Percentiles rank a stretch among this genome's conserved stretches.
Conservation (phyloP, 139 green algal species). For the Klebsormidium nitens region DNA sequence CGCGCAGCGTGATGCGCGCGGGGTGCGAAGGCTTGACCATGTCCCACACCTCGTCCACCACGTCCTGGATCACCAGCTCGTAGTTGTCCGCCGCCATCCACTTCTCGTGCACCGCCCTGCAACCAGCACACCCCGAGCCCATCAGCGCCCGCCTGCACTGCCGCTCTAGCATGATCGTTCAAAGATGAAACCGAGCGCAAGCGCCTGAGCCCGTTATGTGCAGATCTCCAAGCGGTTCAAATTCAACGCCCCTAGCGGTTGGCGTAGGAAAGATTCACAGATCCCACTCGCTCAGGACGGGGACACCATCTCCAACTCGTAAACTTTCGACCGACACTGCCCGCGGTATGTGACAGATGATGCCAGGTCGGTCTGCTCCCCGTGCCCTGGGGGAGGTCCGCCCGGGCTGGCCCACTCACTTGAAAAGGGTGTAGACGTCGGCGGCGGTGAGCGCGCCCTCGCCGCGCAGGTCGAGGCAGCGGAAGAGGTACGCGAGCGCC, state of each 20-base stretch:
- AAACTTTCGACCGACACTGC: no score
- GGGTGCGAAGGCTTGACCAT: slow-evolving; percentile 41
- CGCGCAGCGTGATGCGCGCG: slow-evolving; percentile 35
- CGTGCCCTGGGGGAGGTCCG: no score
- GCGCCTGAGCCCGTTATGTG: background rate
- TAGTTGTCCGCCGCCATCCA: slow-evolving; percentile 44
- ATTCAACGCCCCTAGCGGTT: background rate
- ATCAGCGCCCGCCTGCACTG: background rate
- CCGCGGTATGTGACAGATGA: no score
- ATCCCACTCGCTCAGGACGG: no score
- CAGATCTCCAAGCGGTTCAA: background rate
- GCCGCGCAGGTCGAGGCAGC: slow-evolving; percentile 38
- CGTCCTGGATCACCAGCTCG: slow-evolving; percentile 41
- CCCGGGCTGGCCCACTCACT: no score
- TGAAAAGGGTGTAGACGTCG: slow-evolving; percentile 42
- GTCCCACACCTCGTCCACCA: slow-evolving; percentile 47
- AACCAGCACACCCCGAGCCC: background rate
- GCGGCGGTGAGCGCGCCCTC: slow-evolving; percentile 25
- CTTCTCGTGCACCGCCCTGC: slow-evolving; percentile 35
- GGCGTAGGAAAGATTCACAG: background rate
- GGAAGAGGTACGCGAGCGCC: slow-evolving; percentile 44
- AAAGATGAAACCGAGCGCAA: background rate
- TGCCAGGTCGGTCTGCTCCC: no score
- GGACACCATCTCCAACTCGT: no score
- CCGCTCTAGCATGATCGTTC: background rate